Base-by-base conservation (phyloP, 176 grass and related monocot genomes). In the Triticum timopheevii region DNA sequence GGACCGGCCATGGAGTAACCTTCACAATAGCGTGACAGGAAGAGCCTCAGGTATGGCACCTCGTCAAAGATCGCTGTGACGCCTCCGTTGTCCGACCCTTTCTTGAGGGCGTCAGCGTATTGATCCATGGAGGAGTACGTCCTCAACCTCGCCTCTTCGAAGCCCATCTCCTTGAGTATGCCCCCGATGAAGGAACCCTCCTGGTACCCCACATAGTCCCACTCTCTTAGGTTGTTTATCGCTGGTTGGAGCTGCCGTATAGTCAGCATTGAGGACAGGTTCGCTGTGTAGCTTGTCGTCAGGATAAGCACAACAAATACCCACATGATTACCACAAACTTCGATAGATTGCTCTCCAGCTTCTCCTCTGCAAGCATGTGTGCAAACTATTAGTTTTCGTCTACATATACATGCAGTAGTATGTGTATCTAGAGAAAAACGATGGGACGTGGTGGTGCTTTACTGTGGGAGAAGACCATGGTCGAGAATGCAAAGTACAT, bases 381-480 rank as follows among this genome's bases (percentile, higher is more conserved):
- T 17, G 65, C 7, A 73, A 38, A 69, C 17, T 10, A 38, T 17
- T 38, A 36, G 33, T 8, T 69, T 38, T 38, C 3, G 16, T 20
- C 67, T 34, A 69, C 33, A 69, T 9, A 70, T 10, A 70, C 9
- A 70, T n/a, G 34, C 0, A 34, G 13, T 6, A 39, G 2, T 70
- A 34, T 34, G 10, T 10, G 3, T 31, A 3, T 6, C 30, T 33
- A 68, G 13, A 68, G 1, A 69, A 5, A 36, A 38, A n/a, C 0
- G 33, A 69, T 23, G 35, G 17, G 9, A 23, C 1, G 4, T 56
- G 52, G 17, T 20, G 10, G 22, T 4, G 69, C 10, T 33, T 42
- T 92, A 98, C 96, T 95, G 69, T 98, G 96, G 0, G 96, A 65
- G 87, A 95, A 98, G 62, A 95, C 96, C 36, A 98, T 93, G 38